These are phyloP conservation scores for Ceratocystis smalleyi DNA, from an alignment of 2,329 filamentous ascomycete genomes.

Conservation along the genomic window DNA sequence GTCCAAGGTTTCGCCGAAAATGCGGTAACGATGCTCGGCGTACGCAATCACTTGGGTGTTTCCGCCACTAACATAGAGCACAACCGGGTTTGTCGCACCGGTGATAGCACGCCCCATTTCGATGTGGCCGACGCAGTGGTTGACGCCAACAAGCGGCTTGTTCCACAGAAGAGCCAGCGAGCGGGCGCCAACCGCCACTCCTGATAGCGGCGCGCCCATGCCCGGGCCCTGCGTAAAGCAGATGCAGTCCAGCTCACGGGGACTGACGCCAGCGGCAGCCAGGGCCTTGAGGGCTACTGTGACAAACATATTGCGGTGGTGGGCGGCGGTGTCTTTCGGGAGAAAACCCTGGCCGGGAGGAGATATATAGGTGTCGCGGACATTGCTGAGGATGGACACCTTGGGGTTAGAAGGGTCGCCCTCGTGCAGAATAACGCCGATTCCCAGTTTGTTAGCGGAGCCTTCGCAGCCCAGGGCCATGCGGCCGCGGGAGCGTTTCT, in stretches of 20 bases:
- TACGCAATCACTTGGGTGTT: conserved; percentile 98
- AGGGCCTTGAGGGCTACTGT: conserved; percentile 67
- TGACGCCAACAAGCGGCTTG: conserved; percentile 82
- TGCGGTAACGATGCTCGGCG: conserved; percentile 83
- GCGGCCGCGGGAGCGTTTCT: conserved; percentile 23
- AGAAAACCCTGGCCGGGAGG: conserved; percentile 89
- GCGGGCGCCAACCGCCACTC: conserved; percentile 71
- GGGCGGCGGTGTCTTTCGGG: conserved; percentile 85
- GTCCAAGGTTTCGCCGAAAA: conserved; percentile 94
- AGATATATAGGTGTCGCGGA: conserved; percentile 83
- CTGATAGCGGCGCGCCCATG: conserved; percentile 86
- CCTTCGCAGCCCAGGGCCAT: conserved; percentile 58
- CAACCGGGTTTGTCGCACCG: conserved; percentile 76
- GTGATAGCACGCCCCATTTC: conserved; percentile 96
- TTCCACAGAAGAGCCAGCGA: conserved; percentile 71
- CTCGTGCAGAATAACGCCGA: conserved; percentile 77
- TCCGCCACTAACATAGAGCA: conserved; percentile 86
- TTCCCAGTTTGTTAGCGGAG: conserved; percentile 93
- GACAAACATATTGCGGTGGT: conserved; percentile 79
- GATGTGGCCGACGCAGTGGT: conserved; percentile 96
- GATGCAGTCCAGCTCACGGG: conserved; percentile 67
- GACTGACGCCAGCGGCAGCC: conserved; percentile 44
- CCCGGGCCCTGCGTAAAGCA: conserved; percentile 93
- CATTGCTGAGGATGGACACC: conserved; percentile 61
- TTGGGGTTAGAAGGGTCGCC: conserved; percentile 37